Conservation (phyloP, 75 land plant genomes). For the Isoetes taiwanensis region DNA sequence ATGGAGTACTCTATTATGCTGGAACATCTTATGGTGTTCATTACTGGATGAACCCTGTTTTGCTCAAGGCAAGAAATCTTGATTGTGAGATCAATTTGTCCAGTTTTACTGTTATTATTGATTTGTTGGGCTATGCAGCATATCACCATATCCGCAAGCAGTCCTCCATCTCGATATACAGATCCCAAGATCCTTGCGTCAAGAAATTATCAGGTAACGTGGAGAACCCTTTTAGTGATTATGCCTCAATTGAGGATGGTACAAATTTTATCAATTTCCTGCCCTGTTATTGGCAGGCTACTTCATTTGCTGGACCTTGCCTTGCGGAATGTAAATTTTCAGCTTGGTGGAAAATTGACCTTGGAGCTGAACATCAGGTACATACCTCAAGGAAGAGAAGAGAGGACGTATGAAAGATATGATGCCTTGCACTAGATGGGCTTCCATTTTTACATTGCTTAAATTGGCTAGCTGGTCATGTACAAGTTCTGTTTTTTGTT, state of each 20-base stretch:
- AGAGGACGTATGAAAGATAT: not conserved
- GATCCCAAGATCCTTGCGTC: conserved; percentile 77
- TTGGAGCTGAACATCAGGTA: conserved; percentile 80
- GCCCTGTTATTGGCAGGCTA: conserved; percentile 36
- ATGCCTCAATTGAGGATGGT: not conserved
- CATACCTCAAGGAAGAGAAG: not conserved
- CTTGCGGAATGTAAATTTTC: conserved; percentile 46
- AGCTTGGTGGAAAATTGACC: conserved; percentile 94
- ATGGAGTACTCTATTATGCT: conserved; percentile 77
- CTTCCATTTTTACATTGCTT: not conserved
- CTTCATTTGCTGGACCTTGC: conserved; percentile 79
- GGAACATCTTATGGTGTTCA: conserved; percentile 93
- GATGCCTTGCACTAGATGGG: not conserved
- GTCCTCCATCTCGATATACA: conserved; percentile 74
- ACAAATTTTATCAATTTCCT: not conserved
- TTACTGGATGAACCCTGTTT: conserved; percentile 83
- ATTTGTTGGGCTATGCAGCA: conserved; percentile 31
- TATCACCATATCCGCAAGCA: conserved; percentile 65
- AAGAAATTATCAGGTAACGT: conserved; percentile 68
- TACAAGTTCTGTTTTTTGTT: not conserved
- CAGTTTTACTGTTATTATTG: not conserved
- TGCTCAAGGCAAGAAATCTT: conserved; percentile 44
- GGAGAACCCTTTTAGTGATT: not conserved
- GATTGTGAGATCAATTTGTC: not conserved
- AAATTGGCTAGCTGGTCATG: not conserved